Base-by-base conservation (phyloP, 805 yeast species). In the Myxozyma neglecta region DNA sequence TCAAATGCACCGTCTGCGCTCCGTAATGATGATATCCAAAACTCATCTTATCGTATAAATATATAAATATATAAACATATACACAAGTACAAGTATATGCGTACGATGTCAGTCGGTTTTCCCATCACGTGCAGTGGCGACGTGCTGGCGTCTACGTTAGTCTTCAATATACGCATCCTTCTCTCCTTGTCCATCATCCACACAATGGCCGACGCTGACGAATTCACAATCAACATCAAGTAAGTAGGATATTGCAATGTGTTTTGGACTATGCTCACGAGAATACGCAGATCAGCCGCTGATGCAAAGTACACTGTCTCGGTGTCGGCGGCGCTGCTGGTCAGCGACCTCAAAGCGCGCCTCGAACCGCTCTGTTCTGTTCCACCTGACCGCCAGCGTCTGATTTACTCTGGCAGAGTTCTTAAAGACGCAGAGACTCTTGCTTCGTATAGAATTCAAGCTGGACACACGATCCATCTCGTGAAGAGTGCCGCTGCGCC, bases 341-440 rank as follows among this genome's bases (percentile, higher is more conserved):
- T 93, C 39, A 76, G 79, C 24, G 88, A 86, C 63, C 80, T 93
- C 67, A 93, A 93, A 75, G 81, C 80, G 42, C 78, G 78, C 67
- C 79, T 93, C 55, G 85, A 85, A 32, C 77, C 79, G 20, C 81
- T 79, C 61, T 76, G 91, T 6, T 86, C 83, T 24, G 79, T 91
- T 48, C 87, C 96, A 5, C 85, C 83, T 1, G 87, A 81, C n/a
- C 83, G 87, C 63, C 98, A 92, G 76, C 82, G 98, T 61, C 81
- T 93, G 72, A 92, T 93, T 71, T 93, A 89, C 77, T 89, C 97
- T 1, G 99, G 99, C 45, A 87, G 93, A 68, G 96, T 94, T 39
- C 81, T 93, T 71, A 92, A 92, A 74, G 97, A 93, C 71, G 79
- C 78, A 42, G 94, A 92, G 68, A 82, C 89, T 6, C 75, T 93